Evolutionary conservation across 2,329 filamentous ascomycete genomes (phyloP), one percentile per base, ranked within the genome.

Genomic region (Colletotrichum liaoningense): DNA sequence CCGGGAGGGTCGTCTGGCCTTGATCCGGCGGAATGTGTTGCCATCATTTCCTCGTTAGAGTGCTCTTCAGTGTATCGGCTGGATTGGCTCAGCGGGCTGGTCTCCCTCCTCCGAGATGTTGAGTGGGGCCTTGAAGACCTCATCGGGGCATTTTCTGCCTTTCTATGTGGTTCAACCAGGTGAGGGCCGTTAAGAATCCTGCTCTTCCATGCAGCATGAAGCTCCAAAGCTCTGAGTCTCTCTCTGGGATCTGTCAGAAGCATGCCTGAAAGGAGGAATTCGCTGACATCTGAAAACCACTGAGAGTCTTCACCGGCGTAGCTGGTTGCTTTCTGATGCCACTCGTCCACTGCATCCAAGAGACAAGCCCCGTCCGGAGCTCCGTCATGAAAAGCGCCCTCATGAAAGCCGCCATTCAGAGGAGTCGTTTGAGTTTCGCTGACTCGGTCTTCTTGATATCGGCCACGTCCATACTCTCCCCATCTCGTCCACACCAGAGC

Each of bases 311-410:
- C 35, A 5, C 16, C 28, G 4, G 64, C n/a, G 1, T 9, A 1
- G 1, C 5, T 11, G 19, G 26, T 38, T 11, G 64, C 38, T 5
- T 26, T 22, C 0, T 22, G 1, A n/a, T 67, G 64, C 64, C 64
- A 67, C 3, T 1, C 26, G 16, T 59, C 24, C 1, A 67, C 64
- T 11, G 56, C 38, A 4, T n/a, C 2, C 9, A 67, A 6, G 12
- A 67, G 35, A 11, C 64, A 42, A 16, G 38, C 38, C 5, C 38
- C 38, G 12, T 16, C 5, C 38, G 12, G 4, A 2, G 62, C 46
- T 1, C 66, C 66, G 11, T 68, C 66, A 5, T 68, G 57, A 11
- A 68, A 68, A 1, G 66, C 66, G 8, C 66, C 66, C 26, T 56
- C 46, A 9, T 68, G 66, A 7, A 2, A 42, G 0, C 66, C 66